Evolutionary conservation across 2,329 filamentous ascomycete genomes (phyloP), one percentile per base, ranked within the genome.

Genomic region (Botrytis byssoidea): DNA sequence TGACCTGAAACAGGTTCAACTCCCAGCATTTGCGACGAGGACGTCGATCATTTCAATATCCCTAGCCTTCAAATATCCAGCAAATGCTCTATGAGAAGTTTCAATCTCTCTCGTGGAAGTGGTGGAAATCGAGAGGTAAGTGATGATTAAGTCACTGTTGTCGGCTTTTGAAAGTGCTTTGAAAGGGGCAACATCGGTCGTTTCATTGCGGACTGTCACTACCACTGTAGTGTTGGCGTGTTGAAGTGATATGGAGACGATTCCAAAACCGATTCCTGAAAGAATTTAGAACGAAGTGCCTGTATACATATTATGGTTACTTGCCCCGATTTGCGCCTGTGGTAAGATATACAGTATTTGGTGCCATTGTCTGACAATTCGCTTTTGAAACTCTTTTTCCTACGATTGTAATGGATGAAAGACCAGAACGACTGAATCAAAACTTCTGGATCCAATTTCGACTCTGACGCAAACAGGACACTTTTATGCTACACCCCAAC

Each of bases 21-120:
- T 82, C 16, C 83, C 87, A 0, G 87, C 86, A 75, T 88, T 88
- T 59, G 85, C 84, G 72, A 89, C 84, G 4, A 89, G 80, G 14
- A 86, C 78, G 75, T 89, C 85, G 1, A 88, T 77, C 42, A 82
- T 78, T 10, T 79, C 76, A 74, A 88, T 84, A 5, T 80, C 81
- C 29, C 75, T 35, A 0, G 32, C 10, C 1, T 48, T 9, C 64
- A 64, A 81, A 72, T 16, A 18, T 55, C 48, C 6, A 69, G 48
- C 0, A 77, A 76, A 3, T 42, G 37, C 37, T 10, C 42, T n/a
- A 32, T 68, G 66, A 14, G 66, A 35, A 16, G 10, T 40, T 40
- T n/a, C 44, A 9, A 57, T 42, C 8, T 57, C 46, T 3, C 20
- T 40, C 77, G 71, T 1, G 81, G 78, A 9, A 80, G 82, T 37